Evolutionary conservation across 345 rosid genomes (phyloP), one percentile per base, ranked within the genome.

Genomic region (Camelina hispida): DNA sequence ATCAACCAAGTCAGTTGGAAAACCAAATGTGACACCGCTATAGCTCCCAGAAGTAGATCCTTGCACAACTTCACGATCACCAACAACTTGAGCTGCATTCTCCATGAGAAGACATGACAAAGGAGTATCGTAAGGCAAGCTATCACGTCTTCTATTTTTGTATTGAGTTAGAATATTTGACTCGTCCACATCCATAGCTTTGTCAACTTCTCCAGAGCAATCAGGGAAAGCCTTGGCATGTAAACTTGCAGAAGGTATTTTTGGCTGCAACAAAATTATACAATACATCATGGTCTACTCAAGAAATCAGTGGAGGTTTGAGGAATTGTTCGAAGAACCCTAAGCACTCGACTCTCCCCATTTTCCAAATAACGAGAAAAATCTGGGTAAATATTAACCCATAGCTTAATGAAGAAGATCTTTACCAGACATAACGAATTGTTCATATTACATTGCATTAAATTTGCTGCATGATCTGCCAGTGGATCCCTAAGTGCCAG

Each of bases 401-500:
- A 18, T 20, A n/a, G 12, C 34, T 47, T 48, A 17, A 64, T 52
- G 66, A 22, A 17, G 57, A 66, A 77, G 75, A 71, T 52, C 54
- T 69, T 83, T 84, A 90, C 97, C 87, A 77, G 73, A 80, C 62
- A 75, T 48, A 77, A 60, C 30, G 88, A 75, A 77, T 61, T 76
- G 77, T 86, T 84, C 80, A 72, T 61, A 62, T 74, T 80, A 72
- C 79, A 68, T 65, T 83, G 81, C 67, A 84, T 53, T 70, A 82
- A 69, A 79, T 67, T 72, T 68, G 76, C 68, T 60, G 71, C 72
- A 75, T 84, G 84, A 77, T 76, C 83, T 18, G 81, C 68, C 46
- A 87, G 55, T 64, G 88, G 76, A 75, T 86, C 93, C 62, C 86
- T 86, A 70, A 86, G 84, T 37, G 88, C 61, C 9, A 68, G 85